Evolutionary conservation across 2,329 filamentous ascomycete genomes (phyloP).

Genomic region (Pestalotiopsis sp.): DNA sequence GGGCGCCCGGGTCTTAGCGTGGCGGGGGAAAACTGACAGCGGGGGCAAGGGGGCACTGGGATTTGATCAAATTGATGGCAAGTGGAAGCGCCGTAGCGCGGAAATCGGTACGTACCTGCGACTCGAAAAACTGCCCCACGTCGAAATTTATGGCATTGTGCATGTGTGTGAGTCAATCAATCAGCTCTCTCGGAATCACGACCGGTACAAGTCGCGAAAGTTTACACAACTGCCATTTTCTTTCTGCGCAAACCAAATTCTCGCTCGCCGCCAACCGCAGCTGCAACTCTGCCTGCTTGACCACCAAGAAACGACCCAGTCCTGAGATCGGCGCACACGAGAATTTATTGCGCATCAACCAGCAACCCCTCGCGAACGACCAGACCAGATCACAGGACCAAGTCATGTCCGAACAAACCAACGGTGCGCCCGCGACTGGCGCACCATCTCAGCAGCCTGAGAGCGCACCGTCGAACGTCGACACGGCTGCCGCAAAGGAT

Average conservation of each 20-base stretch:
- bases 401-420: constrained; percentile 8
- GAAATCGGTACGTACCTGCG: neutral
- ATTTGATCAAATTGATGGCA: neutral
- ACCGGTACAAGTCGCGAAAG: neutral
- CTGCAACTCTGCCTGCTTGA: neutral
- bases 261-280: neutral
- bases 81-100: neutral
- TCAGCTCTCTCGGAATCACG: neutral
- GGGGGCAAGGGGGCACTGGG: neutral
- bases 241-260: neutral
- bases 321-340: neutral
- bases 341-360: neutral
- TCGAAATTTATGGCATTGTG: constrained; percentile 11
- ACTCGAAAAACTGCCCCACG: constrained; percentile 10
- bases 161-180: constrained; percentile 7
- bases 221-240: neutral
- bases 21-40: neutral
- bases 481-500: neutral
- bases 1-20: neutral
- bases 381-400: neutral
- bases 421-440: constrained; percentile 9
- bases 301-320: neutral
- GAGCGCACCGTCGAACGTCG: neutral
- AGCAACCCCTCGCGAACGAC: neutral
- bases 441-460: constrained; percentile 5